Base-by-base conservation (phyloP, 371 early-diverging fungal species). In the Zopfochytrium polystomum region DNA sequence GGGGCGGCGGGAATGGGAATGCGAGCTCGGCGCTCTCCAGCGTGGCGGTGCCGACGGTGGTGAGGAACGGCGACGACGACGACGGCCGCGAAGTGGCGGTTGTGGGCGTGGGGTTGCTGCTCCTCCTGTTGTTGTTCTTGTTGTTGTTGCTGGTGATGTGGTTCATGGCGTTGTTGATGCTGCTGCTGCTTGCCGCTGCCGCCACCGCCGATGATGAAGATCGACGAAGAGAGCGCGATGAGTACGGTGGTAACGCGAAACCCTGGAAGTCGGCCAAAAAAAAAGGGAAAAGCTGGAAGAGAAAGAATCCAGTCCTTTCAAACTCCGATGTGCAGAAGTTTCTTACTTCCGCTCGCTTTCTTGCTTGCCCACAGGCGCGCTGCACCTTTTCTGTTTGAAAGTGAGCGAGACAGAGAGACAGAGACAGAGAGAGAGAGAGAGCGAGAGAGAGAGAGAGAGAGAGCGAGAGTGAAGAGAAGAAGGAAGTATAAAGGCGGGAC, bases 1-100 rank as follows among this genome's bases (percentile, higher is more conserved):
- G 38, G 38, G 38, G 38, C 9, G 11, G 11, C 38, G 15, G 44
- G 4, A 52, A 33, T 4, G 58, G 51, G 33, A 63, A 56, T 11
- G 52, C 58, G 20, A 63, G 52, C 52, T 63, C 64, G 20, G 58
- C 64, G 45, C 64, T 63, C 27, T 63, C 64, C 5, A 63, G 47
- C 3, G 64, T 58, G n/a, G 18, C 52, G 44, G 44, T 45, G 23
- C 64, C 64, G 26, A 63, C 51, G 18, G 63, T 55, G 22, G 63
- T 62, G 45, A 61, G 27, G 20, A 43, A 29, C 4, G 26, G 45
- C 15, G 62, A 35, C 32, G 53, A 45, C 7, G 47, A 30, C 9
- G 52, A 29, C 23, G 9, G 7, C 18, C 18, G 23, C 7, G 7
- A 15, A 23, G 7, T 9, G 4, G 3, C 45, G 45, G 42, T 23